These are phyloP conservation scores for Grigorovia jiainica DNA, from an alignment of 805 yeast genomes.

Conservation along the genomic window DNA sequence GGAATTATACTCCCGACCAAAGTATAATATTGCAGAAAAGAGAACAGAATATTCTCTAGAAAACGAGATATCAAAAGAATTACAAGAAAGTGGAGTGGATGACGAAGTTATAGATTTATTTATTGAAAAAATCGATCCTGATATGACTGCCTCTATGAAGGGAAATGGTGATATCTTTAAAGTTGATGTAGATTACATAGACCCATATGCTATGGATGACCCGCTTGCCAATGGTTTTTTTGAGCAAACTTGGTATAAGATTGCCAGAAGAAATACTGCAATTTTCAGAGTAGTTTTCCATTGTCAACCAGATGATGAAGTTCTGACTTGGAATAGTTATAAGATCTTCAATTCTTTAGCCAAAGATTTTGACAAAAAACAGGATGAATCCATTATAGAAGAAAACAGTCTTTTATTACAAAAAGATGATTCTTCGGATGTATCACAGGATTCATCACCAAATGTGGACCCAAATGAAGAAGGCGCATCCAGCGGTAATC, in stretches of 20 bases:
- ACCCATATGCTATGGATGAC: constrained; percentile 83
- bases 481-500: too few relatives aligned
- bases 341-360: constrained; percentile 55
- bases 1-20: constrained; percentile 13
- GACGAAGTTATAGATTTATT: constrained; percentile 24
- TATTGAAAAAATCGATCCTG: constrained; percentile 21
- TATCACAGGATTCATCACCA: neutral
- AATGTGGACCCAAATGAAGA: neutral
- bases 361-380: constrained; percentile 41
- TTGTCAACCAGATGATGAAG: constrained; percentile 89
- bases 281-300: constrained; percentile 80
- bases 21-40: neutral
- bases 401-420: neutral
- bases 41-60: neutral
- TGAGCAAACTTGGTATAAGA: constrained; percentile 76
- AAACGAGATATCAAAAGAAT: neutral
- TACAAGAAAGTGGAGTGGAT: constrained; percentile 21
- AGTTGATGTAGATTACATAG: constrained; percentile 41
- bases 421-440: neutral
- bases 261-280: constrained; percentile 75
- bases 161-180: neutral
- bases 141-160: neutral
- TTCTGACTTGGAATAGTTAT: constrained; percentile 84
- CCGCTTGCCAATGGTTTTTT: constrained; percentile 76
- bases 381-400: constrained; percentile 7